These are phyloP conservation scores for Ajuga reptans DNA, from an alignment of 305 asterid species.

Conservation along the genomic window DNA sequence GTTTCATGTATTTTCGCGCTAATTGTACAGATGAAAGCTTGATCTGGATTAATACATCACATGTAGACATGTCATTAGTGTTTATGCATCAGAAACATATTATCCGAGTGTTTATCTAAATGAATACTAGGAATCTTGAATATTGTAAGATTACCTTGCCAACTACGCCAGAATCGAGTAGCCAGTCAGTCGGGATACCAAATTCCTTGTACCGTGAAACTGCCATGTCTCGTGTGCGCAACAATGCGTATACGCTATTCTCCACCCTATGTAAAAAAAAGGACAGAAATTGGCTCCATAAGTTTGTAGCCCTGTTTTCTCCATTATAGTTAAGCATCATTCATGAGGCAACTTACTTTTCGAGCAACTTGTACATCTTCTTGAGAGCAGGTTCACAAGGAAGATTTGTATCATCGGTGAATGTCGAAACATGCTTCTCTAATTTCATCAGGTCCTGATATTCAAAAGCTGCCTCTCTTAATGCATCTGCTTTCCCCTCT, in stretches of 20 bases:
- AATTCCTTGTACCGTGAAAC: conserved; percentile 81
- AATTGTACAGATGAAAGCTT: conserved; percentile 87
- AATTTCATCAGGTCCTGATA: conserved; percentile 83
- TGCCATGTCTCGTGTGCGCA: conserved; percentile 93
- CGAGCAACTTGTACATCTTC: conserved; percentile 94
- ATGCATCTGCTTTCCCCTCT: conserved; percentile 92
- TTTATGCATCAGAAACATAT: neutral
- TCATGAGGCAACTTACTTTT: conserved; percentile 53
- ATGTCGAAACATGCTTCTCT: conserved; percentile 68
- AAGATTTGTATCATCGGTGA: conserved; percentile 70
- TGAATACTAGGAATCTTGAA: neutral
- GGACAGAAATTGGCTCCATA: neutral
- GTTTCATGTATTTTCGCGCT: conserved; percentile 92
- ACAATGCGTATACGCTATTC: conserved; percentile 68
- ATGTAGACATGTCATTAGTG: neutral
- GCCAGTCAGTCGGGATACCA: conserved; percentile 89
- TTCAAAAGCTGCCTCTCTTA: conserved; percentile 90
- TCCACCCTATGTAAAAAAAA: conserved; percentile 55
- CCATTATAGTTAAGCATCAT: neutral
- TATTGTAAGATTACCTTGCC: conserved; percentile 56
- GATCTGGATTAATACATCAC: conserved; percentile 50
- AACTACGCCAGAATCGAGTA: conserved; percentile 80
- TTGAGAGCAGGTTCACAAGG: conserved; percentile 80
- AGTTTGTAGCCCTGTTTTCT: neutral
- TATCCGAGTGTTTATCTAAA: neutral